These are phyloP conservation scores for Fusarium sp. DNA, from an alignment of 2,329 filamentous ascomycete genomes.

Conservation along the genomic window DNA sequence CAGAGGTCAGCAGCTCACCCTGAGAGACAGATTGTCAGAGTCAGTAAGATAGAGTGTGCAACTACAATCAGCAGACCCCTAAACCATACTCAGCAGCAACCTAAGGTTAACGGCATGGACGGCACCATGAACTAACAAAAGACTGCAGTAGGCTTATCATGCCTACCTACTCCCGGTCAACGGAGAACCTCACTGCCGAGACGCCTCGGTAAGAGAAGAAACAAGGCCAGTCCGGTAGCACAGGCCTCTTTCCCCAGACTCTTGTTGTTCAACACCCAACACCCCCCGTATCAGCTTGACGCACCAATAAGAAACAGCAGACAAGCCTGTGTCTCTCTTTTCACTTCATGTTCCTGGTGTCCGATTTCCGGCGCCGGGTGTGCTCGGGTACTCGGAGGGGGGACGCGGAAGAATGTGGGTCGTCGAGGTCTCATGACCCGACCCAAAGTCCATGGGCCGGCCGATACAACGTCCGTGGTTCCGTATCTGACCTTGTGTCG, in stretches of 20 bases:
- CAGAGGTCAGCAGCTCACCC: slow-evolving; percentile 35
- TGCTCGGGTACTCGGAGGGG: slow-evolving; percentile 28
- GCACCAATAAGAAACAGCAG: slow-evolving; percentile 21
- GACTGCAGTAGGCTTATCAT: slow-evolving; percentile 16
- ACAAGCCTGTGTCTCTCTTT: slow-evolving; percentile 2
- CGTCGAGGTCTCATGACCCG: slow-evolving; percentile 37
- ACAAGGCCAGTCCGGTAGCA: slow-evolving; percentile 23
- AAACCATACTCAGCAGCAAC: slow-evolving; percentile 2
- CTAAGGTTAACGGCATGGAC: not conserved
- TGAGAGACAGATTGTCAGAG: not conserved
- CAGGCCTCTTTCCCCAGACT: slow-evolving; percentile 36
- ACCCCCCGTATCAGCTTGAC: not conserved
- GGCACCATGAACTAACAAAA: slow-evolving; percentile 5
- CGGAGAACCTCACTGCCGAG: slow-evolving; percentile 13
- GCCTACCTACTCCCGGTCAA: slow-evolving; percentile 9
- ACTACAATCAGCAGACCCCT: slow-evolving; percentile 32
- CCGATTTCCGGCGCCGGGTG: slow-evolving; percentile 40
- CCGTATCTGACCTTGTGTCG: slow-evolving; percentile 36
- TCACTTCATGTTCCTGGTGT: slow-evolving; percentile 23
- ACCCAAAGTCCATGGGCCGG: slow-evolving; percentile 25
- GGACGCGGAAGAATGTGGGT: slow-evolving; percentile 44
- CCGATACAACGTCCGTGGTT: slow-evolving; percentile 31
- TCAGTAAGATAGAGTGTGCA: slow-evolving; percentile 4
- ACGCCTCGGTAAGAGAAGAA: slow-evolving; percentile 19
- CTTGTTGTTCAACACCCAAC: slow-evolving; percentile 3